Evolutionary conservation across 1,284 basidiomycete species (phyloP).

Genomic region (Takashimella tepidaria): DNA sequence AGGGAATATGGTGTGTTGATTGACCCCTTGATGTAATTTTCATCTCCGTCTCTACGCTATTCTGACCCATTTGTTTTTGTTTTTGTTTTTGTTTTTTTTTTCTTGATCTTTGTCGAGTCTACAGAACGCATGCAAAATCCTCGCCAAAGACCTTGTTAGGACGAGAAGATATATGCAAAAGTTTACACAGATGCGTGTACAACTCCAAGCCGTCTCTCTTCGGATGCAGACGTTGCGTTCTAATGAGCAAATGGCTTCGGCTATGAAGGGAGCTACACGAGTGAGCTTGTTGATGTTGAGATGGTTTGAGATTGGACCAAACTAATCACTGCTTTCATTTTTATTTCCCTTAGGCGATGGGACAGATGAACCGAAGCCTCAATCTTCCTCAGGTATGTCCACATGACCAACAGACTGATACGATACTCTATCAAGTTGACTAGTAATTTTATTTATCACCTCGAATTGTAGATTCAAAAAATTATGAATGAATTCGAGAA

Average conservation of each 20-base stretch:
- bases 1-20: slow-evolving; percentile 83
- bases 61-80: too few relatives aligned
- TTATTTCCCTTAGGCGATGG: slow-evolving; percentile 84
- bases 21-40: too few relatives aligned
- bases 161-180: slow-evolving; percentile 94
- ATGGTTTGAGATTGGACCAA: slow-evolving; percentile 1
- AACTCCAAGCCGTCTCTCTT: slow-evolving; percentile 91
- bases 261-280: slow-evolving; percentile 95
- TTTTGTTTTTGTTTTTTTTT: background rate
- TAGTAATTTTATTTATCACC: background rate
- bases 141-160: slow-evolving; percentile 97
- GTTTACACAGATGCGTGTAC: slow-evolving; percentile 98
- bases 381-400: slow-evolving; percentile 65
- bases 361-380: slow-evolving; percentile 91
- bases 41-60: background rate
- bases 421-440: too few relatives aligned
- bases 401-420: background rate
- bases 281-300: too few relatives aligned
- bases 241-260: slow-evolving; percentile 98
- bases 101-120: background rate
- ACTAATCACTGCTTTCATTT: slow-evolving; percentile 4
- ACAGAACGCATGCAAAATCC: slow-evolving; percentile 96
- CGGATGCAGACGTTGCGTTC: slow-evolving; percentile 94
- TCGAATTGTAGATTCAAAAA: slow-evolving; percentile 79
- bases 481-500: slow-evolving; percentile 99